Evolutionary conservation across 129 eudicot genomes (phyloP).

Genomic region (Oenanthe sinensis): DNA sequence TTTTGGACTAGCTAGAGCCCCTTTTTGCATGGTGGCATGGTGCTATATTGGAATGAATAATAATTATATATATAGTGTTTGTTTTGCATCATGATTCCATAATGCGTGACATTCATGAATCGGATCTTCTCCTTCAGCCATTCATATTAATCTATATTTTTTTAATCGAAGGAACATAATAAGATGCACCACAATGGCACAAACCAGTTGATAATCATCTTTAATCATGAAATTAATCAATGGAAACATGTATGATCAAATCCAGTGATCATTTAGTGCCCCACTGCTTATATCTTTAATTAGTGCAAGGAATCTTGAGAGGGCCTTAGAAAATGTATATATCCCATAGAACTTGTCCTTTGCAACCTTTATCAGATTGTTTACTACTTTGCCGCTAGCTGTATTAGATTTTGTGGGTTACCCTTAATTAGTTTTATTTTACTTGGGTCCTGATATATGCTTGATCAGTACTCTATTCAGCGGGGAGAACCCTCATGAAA

Average conservation of each 20-base stretch:
- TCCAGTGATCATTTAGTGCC: constrained; percentile 3
- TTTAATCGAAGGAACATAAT: neutral
- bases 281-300: constrained; percentile 3
- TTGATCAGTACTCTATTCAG: too few relatives aligned
- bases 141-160: neutral
- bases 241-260: neutral
- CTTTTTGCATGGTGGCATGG: constrained; percentile 14
- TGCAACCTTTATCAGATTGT: constrained; percentile 13
- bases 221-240: neutral
- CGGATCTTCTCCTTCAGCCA: neutral
- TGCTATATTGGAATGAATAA: neutral
- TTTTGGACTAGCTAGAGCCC: neutral
- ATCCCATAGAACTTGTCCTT: constrained; percentile 8
- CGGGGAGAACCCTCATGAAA: too few relatives aligned
- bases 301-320: constrained; percentile 1
- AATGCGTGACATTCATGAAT: neutral
- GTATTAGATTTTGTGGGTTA: constrained; percentile 9
- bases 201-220: neutral
- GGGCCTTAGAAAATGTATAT: constrained; percentile 8
- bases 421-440: neutral
- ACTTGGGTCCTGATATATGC: constrained; percentile 3
- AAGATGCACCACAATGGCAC: neutral
- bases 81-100: neutral
- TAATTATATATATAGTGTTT: neutral
- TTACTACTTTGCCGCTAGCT: neutral